phyloP scores from a whole-genome alignment of 2,329 filamentous ascomycete genomes.

The Fusarium sp. region DNA sequence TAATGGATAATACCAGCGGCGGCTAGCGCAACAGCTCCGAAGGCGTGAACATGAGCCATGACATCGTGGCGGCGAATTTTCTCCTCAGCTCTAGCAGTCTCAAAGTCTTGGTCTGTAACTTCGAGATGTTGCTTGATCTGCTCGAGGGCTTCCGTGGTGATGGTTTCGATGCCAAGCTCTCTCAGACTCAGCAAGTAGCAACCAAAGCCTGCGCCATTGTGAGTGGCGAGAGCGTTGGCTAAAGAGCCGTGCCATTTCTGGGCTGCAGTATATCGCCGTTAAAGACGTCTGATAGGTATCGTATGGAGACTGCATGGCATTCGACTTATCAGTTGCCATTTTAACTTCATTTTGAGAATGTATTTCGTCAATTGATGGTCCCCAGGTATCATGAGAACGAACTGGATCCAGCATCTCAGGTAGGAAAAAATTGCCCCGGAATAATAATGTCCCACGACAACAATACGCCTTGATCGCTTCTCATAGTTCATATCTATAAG shows the following conservation, averaged over 20 bases:
- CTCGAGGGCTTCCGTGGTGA: conserved; percentile 9
- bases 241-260: conserved; percentile 27
- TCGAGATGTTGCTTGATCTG: conserved; percentile 10
- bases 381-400: not conserved
- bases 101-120: conserved; percentile 8
- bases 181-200: conserved; percentile 14
- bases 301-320: not conserved
- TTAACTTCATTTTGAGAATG: not conserved
- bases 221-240: conserved; percentile 1
- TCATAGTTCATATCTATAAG: too few species aligned
- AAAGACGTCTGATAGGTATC: conserved; percentile 29
- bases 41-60: conserved; percentile 25
- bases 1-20: conserved; percentile 35
- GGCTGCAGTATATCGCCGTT: conserved; percentile 14
- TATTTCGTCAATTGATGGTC: not conserved
- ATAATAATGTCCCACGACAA: too few species aligned
- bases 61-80: conserved; percentile 15
- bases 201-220: conserved; percentile 25
- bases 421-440: too few species aligned
- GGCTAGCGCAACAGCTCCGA: conserved; percentile 25
- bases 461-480: too few species aligned
- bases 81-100: conserved; percentile 13
- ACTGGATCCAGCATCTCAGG: too few species aligned
- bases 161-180: conserved; percentile 10
- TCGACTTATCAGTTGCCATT: not conserved